Conservation (phyloP, 2,329 filamentous ascomycete species). For the Xylariales sp. region DNA sequence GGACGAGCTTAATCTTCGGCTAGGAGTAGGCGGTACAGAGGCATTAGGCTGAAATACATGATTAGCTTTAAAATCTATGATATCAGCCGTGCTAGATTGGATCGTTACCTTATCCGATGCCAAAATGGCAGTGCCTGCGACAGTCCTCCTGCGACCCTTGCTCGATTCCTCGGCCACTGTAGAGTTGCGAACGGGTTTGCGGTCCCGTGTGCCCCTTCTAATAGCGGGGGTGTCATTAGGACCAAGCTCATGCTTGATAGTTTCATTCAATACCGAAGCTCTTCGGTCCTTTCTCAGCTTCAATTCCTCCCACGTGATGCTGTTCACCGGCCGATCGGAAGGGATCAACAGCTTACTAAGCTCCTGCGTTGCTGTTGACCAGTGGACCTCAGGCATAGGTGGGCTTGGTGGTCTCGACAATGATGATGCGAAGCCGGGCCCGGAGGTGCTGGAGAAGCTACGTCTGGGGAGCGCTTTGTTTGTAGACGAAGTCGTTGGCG, state of each 20-base stretch:
- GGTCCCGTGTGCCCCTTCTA: slow-evolving; percentile 68
- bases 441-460: slow-evolving; percentile 47
- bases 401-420: slow-evolving; percentile 50
- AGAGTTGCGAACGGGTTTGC: slow-evolving; percentile 56
- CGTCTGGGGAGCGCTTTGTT: slow-evolving; percentile 69
- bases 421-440: slow-evolving; percentile 28
- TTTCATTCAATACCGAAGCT: neutral
- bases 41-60: no score
- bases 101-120: slow-evolving; percentile 35
- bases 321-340: slow-evolving; percentile 66
- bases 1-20: slow-evolving; percentile 46
- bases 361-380: slow-evolving; percentile 80
- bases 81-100: slow-evolving; percentile 10
- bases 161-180: slow-evolving; percentile 44
- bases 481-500: slow-evolving; percentile 82
- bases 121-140: slow-evolving; percentile 47
- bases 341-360: slow-evolving; percentile 81
- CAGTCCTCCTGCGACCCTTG: slow-evolving; percentile 56
- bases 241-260: slow-evolving; percentile 28
- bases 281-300: neutral
- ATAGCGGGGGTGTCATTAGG: slow-evolving; percentile 21
- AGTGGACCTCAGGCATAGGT: slow-evolving; percentile 77
- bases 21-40: no score
- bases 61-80: no score
- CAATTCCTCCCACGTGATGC: slow-evolving; percentile 77